Evolutionary conservation across 108 stramenopile species (phyloP), one percentile per base, ranked within the genome.

Genomic region (Skeletonema potamos): DNA sequence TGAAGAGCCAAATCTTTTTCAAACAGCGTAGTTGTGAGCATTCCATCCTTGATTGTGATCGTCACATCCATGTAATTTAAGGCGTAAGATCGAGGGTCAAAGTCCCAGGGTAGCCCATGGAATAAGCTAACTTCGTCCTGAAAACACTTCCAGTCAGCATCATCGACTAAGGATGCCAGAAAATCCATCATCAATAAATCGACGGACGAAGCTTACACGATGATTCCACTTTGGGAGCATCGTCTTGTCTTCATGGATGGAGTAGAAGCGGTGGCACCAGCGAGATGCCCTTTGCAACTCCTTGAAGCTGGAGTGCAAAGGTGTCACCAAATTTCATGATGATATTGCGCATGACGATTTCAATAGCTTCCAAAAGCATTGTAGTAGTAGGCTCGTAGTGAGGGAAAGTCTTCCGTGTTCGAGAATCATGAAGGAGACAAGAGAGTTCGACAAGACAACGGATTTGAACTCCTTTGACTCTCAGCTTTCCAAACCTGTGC

Each of bases 131-230:
- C 27, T 0, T 44, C 18, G 0, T 46, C 28, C 20, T 67, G 15
- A 39, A 79, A 79, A 18, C 26, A n/a, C 57, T 28, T 0, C 71
- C 64, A 79, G 7, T 68, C 54, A 4, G 13, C n/a, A 0, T 27
- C 58, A 20, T 79, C 55, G 0, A 18, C 30, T 4, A 0, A 11
- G 2, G 32, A 1, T 46, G 27, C 77, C 77, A 79, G 22, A 79
- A 28, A 79, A 59, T 0, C 63, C 64, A 27, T 79, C 71, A 32
- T 79, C 70, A 24, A 79, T 72, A 22, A 72, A 79, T 1, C 77
- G 54, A 12, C 22, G 71, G 48, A 73, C 26, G 13, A 41, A 41
- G 11, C 9, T 3, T 11, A 41, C 2, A 7, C 41, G 8, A 7
- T 41, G 41, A 13, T 41, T 12, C 41, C 41, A 41, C 1, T 41